phyloP scores from a whole-genome alignment of 2,329 filamentous ascomycete genomes.

The Fusarium cyanostomum region DNA sequence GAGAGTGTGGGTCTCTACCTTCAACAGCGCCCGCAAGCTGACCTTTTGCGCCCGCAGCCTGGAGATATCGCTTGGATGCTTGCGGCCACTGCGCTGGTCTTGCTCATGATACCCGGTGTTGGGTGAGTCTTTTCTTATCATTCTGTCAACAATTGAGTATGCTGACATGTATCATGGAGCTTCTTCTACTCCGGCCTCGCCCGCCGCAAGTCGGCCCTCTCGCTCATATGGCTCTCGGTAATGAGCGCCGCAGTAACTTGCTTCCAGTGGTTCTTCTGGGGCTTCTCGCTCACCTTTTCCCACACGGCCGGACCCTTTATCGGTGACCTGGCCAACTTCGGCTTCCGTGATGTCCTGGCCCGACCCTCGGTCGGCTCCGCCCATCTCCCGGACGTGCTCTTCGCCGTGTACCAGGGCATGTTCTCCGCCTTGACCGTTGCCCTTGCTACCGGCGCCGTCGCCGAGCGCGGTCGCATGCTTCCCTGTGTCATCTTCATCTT shows the following conservation, averaged over 20 bases:
- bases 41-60: slow-evolving; percentile 55
- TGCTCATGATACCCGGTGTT: slow-evolving; percentile 93
- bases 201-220: slow-evolving; percentile 87
- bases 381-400: slow-evolving; percentile 83
- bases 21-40: slow-evolving; percentile 38
- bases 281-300: slow-evolving; percentile 84
- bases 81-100: slow-evolving; percentile 80
- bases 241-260: slow-evolving; percentile 85
- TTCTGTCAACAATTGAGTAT: slow-evolving; percentile 3
- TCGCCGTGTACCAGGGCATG: slow-evolving; percentile 89
- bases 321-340: slow-evolving; percentile 82
- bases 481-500: slow-evolving; percentile 94
- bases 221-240: slow-evolving; percentile 88
- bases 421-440: slow-evolving; percentile 88
- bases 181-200: slow-evolving; percentile 96
- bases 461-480: slow-evolving; percentile 87
- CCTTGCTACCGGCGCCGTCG: slow-evolving; percentile 83
- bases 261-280: slow-evolving; percentile 97
- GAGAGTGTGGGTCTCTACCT: slow-evolving; percentile 25
- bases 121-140: slow-evolving; percentile 58
- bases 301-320: slow-evolving; percentile 80
- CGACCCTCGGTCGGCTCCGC: slow-evolving; percentile 77
- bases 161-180: slow-evolving; percentile 43
- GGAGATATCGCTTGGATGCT: slow-evolving; percentile 90
- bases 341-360: slow-evolving; percentile 78